These are phyloP conservation scores for Fusarium sororula DNA, from an alignment of 2,329 filamentous ascomycete genomes.

Conservation along the genomic window DNA sequence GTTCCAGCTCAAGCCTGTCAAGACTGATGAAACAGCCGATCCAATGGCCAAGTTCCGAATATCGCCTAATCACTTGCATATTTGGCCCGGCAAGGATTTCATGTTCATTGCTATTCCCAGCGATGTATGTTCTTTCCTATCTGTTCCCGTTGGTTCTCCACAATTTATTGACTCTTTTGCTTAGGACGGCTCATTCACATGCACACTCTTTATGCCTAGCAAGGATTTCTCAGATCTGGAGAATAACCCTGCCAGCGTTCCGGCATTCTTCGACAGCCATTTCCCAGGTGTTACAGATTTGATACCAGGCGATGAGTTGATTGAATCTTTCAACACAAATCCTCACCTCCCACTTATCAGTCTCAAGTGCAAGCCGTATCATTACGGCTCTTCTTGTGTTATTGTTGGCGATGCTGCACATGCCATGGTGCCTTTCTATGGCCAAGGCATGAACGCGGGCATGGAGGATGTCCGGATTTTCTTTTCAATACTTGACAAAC, in stretches of 20 bases:
- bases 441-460: slow-evolving; percentile 96
- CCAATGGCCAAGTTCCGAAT: slow-evolving; percentile 71
- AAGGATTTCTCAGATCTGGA: slow-evolving; percentile 75
- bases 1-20: slow-evolving; percentile 76
- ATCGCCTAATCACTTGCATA: slow-evolving; percentile 93
- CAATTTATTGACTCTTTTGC: slow-evolving; percentile 9
- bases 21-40: slow-evolving; percentile 41
- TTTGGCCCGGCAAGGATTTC: slow-evolving; percentile 92
- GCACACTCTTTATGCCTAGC: slow-evolving; percentile 88
- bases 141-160: neutral
- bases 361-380: slow-evolving; percentile 91
- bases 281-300: slow-evolving; percentile 87
- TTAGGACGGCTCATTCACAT: slow-evolving; percentile 90
- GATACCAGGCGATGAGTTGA: slow-evolving; percentile 73
- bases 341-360: slow-evolving; percentile 93
- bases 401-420: slow-evolving; percentile 95
- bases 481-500: slow-evolving; percentile 81
- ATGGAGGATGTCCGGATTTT: slow-evolving; percentile 92
- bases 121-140: slow-evolving; percentile 53
- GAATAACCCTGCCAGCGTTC: slow-evolving; percentile 65
- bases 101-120: slow-evolving; percentile 99
- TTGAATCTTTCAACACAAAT: slow-evolving; percentile 79
- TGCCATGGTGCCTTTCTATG: slow-evolving; percentile 98
- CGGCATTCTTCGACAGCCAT: slow-evolving; percentile 79
- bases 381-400: slow-evolving; percentile 78